These are phyloP conservation scores for Vigna nakashimae DNA, from an alignment of 306 rosid species.

Conservation along the genomic window DNA sequence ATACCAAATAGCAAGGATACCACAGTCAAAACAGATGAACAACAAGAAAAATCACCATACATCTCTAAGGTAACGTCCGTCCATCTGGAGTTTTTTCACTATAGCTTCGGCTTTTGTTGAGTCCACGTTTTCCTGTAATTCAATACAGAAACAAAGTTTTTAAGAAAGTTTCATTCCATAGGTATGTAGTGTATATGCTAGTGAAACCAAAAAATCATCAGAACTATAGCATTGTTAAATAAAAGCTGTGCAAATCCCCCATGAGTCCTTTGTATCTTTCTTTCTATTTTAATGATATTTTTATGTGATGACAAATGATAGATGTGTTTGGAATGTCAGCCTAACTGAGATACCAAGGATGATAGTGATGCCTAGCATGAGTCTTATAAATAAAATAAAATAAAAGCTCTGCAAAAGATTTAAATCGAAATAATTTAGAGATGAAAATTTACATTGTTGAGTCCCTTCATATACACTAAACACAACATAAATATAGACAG, in stretches of 20 bases:
- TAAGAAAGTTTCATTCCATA: constrained; percentile 12
- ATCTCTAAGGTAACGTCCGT: constrained; percentile 85
- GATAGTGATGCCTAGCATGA: no score
- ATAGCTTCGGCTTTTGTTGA: constrained; percentile 74
- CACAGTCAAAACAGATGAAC: constrained; percentile 40
- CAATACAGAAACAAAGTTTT: constrained; percentile 28
- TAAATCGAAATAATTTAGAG: constrained; percentile 5
- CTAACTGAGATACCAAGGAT: no score
- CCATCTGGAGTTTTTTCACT: constrained; percentile 82
- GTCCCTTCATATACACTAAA: constrained; percentile 6
- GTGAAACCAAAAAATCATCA: constrained; percentile 23
- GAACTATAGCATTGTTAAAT: constrained; percentile 23
- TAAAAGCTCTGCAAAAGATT: neutral
- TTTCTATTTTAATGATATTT: no score
- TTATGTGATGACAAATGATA: no score
- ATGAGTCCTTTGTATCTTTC: no score
- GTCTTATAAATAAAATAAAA: neutral
- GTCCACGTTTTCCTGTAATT: constrained; percentile 75
- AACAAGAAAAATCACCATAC: constrained; percentile 71
- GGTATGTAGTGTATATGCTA: neutral
- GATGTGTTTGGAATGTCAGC: no score
- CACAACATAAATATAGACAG: neutral
- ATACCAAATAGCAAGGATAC: constrained; percentile 44
- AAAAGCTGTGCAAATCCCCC: neutral
- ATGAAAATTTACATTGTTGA: constrained; percentile 5